Conservation (phyloP, 768 basidiomycete genomes). For the Boletus reticulatus region DNA sequence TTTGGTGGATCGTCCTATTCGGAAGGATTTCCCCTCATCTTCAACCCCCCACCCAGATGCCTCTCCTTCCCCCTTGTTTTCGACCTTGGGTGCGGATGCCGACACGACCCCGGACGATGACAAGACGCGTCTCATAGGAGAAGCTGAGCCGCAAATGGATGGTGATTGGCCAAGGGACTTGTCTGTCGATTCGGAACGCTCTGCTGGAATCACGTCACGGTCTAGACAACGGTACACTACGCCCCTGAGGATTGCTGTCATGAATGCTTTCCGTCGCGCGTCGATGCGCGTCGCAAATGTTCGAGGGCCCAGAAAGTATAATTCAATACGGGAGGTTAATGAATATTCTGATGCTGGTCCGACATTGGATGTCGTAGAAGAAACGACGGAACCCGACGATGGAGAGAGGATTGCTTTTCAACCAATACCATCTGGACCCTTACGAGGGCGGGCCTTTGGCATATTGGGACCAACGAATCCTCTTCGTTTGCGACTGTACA, state of each 20-base stretch:
- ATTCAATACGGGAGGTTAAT: slow-evolving; percentile 51
- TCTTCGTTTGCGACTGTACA: slow-evolving; percentile 62
- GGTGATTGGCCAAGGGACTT: slow-evolving; percentile 26
- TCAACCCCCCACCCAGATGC: slow-evolving; percentile 44
- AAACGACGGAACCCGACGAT: slow-evolving; percentile 32
- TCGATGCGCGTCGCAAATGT: slow-evolving; percentile 84
- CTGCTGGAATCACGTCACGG: slow-evolving; percentile 38
- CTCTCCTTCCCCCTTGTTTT: slow-evolving; percentile 54
- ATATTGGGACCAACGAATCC: slow-evolving; percentile 68
- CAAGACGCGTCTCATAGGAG: slow-evolving; percentile 54
- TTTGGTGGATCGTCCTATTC: slow-evolving; percentile 35
- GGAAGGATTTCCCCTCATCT: slow-evolving; percentile 35
- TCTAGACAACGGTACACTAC: slow-evolving; percentile 43
- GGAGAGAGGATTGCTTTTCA: slow-evolving; percentile 36
- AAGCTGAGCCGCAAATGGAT: slow-evolving; percentile 34
- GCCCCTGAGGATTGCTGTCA: slow-evolving; percentile 59
- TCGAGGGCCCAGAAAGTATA: slow-evolving; percentile 56
- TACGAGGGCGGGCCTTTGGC: slow-evolving; percentile 80
- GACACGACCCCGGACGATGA: slow-evolving; percentile 56
- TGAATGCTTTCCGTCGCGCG: slow-evolving; percentile 57
- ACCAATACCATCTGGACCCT: slow-evolving; percentile 42
- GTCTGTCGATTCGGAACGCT: slow-evolving; percentile 48
- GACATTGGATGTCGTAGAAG: slow-evolving; percentile 37
- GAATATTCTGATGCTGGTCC: slow-evolving; percentile 30
- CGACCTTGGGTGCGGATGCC: slow-evolving; percentile 25